Base-by-base conservation (phyloP, 345 rosid species). In the Firmiana major region DNA sequence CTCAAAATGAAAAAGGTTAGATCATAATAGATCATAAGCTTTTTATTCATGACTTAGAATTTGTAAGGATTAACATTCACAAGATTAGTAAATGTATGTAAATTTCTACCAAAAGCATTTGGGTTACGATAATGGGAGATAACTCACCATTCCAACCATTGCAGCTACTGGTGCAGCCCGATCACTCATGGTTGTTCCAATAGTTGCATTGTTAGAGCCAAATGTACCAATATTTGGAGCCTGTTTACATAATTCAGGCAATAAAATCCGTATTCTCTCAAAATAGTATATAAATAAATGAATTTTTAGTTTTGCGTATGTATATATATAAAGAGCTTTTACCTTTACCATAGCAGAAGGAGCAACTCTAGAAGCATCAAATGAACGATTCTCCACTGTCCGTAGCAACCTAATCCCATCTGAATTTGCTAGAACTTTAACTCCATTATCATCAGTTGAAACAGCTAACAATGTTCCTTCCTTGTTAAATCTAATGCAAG, bases 381-480 rank as follows among this genome's bases (percentile, higher is more conserved):
- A 90, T 74, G 94, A 60, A 78, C 92, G 92, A 75, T 78, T 92
- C 79, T 92, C 98, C 77, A 86, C 79, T 10, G 89, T 85, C 49
- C 92, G 79, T 75, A 94, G 80, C 81, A 94, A 77, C 86, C 92
- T 87, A 36, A 87, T 54, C 66, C 96, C 98, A 71, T 94, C 98
- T 24, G 91, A 78, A 81, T 84, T 92, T 67, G 98, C 97, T 77
- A 94, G 85, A 77, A 94, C 84, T 82, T 88, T 92, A 62, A 94
- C 79, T 54, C 90, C 85, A 80, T 90, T 89, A 78, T 92, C 98
- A 81, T 69, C 90, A 62, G 97, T 90, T 46, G 98, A 90, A 80
- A 92, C 89, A 40, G 98, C 96, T 80, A 94, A 82, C 34, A 94
- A 82, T 15, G 83, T 84, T 77, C 98, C 98, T 82, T 90, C 95